A percentile compares a stretch with the other conserved stretches of the same genome.
Conservation (phyloP, 306 rosid species). For the Heteromeles arbutifolia region DNA sequence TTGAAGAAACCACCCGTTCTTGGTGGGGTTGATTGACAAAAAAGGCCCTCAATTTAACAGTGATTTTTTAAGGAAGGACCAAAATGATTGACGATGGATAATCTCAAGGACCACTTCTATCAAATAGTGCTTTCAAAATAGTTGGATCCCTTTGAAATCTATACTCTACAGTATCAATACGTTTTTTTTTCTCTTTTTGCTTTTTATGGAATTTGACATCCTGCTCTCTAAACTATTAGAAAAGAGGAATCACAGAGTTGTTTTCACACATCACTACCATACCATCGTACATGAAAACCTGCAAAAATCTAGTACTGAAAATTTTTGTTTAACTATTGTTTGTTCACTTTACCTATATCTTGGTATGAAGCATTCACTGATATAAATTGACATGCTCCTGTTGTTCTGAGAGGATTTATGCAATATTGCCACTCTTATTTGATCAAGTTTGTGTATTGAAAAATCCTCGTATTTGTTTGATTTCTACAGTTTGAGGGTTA, state of each 20-base stretch:
- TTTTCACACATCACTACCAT: not conserved
- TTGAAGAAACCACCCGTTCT: too few relatives aligned
- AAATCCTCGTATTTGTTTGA: not conserved
- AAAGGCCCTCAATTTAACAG: too few relatives aligned
- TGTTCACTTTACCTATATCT: not conserved
- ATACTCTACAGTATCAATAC: not conserved
- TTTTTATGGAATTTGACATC: not conserved
- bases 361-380: not conserved
- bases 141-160: not conserved
- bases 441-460: not conserved
- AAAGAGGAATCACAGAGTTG: not conserved
- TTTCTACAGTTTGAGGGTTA: slow-evolving; percentile 70
- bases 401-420: not conserved
- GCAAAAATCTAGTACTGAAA: not conserved
- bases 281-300: not conserved
- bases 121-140: too few relatives aligned
- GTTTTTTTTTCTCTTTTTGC: not conserved
- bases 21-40: too few relatives aligned
- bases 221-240: not conserved
- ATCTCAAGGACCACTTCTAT: too few relatives aligned
- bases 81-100: too few relatives aligned
- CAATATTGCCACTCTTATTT: not conserved
- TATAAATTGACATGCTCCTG: not conserved
- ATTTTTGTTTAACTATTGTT: not conserved
- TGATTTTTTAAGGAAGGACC: too few relatives aligned